Evolutionary conservation across 176 grass and related monocot genomes (phyloP).

Genomic region (Avena eriantha): DNA sequence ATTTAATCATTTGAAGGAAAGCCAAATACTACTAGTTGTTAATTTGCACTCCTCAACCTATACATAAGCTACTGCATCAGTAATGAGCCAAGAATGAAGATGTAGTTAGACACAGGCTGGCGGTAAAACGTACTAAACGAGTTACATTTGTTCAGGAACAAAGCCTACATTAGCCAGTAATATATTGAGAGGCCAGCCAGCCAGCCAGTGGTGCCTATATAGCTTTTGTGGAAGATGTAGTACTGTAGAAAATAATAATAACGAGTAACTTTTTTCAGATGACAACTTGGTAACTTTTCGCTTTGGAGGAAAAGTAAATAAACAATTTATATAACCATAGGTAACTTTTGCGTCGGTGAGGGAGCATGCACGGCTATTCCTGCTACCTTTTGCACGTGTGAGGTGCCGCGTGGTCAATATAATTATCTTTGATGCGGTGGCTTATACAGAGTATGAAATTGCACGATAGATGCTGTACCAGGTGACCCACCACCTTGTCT

Average conservation of each 20-base stretch:
- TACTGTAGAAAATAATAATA: neutral
- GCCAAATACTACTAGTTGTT: no score
- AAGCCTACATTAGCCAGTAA: neutral
- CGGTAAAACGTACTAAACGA: neutral
- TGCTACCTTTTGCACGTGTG: constrained; percentile 38
- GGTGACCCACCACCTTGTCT: constrained; percentile 18
- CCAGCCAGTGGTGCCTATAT: neutral
- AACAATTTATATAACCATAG: neutral
- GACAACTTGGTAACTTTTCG: neutral
- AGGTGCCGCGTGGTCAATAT: constrained; percentile 30
- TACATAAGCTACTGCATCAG: neutral
- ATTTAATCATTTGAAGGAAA: no score
- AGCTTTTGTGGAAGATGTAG: neutral
- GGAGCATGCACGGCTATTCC: constrained; percentile 37
- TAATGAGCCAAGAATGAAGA: neutral
- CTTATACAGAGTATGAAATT: no score
- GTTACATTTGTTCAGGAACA: neutral
- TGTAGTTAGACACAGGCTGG: neutral
- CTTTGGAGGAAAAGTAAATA: neutral
- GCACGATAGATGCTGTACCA: constrained; percentile 13
- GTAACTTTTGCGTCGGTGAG: constrained; percentile 34
- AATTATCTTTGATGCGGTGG: constrained; percentile 9
- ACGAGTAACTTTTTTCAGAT: neutral
- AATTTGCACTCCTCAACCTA: neutral
- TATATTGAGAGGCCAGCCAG: neutral